Base-by-base conservation (phyloP, 2,329 filamentous ascomycete species). In the Tympanopsis confertula region DNA sequence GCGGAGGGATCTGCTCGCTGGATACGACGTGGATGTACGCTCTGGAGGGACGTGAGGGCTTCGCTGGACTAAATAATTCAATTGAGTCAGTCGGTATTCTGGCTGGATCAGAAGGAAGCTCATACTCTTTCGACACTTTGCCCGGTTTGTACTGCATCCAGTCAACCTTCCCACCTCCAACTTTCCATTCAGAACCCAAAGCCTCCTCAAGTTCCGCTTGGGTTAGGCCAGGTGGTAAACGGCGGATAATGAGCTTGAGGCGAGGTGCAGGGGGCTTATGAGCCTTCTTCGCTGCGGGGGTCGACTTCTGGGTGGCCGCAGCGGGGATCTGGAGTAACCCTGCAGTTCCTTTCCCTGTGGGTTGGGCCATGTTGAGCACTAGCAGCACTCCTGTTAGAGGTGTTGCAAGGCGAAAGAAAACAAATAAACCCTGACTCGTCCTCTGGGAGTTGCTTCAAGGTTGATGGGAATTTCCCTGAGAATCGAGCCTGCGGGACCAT, bases 181-280 rank as follows among this genome's bases (percentile, higher is more conserved):
- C 50, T 50, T 78, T 83, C 89, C 89, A 96, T 36, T 87, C 81
- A 2, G 79, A 70, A 3, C 87, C 88, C 12, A 95, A 56, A 5
- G 78, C 69, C 13, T 63, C 58, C 49, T 78, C 67, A 44, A 93
- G 89, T 51, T 98, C 91, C 1, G 69, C 59, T 50, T 85, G 74
- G 0, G 84, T 93, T 55, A 98, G 68, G 5, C 82, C 86, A 1
- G 91, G 88, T 7, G 91, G 86, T 3, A 98, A 71, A 40, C 89
- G 75, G 38, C 93, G 78, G 39, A 95, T 69, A 18, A 93, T 69
- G 12, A 94, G 70, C 65, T 96, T 96, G 51, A 93, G 72, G 41
- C 85, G 82, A 40, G 78, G 71, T 14, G 67, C 57, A 2, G 71
- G 56, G 3, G 61, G 49, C 46, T 71, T 69, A 20, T 59, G 49